Conservation (phyloP, 495 filamentous ascomycete genomes). For the Neurospora discreta region DNA sequence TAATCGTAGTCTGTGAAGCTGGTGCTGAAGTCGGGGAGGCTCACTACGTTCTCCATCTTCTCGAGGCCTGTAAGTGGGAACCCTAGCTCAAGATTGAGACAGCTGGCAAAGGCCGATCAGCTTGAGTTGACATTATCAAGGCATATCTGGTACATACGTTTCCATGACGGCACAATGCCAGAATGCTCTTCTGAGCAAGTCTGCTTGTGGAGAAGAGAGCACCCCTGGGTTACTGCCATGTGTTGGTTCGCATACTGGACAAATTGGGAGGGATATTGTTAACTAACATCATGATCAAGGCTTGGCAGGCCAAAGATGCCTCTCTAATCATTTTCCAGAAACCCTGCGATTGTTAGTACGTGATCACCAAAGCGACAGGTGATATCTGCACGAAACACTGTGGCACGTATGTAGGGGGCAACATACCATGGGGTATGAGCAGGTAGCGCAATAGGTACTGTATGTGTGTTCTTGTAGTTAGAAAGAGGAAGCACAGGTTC, state of each 20-base stretch:
- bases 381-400: background rate
- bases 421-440: constrained; percentile 38
- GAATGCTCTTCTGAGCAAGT: constrained; percentile 43
- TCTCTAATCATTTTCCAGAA: constrained; percentile 45
- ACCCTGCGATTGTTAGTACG: constrained; percentile 31
- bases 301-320: constrained; percentile 43
- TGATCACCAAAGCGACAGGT: background rate
- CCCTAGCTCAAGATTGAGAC: constrained; percentile 44
- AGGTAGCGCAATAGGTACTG: constrained; percentile 43
- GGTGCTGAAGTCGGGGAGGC: constrained; percentile 40
- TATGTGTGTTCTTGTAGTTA: too few relatives aligned
- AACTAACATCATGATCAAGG: constrained; percentile 37
- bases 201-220: constrained; percentile 34
- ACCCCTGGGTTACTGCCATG: constrained; percentile 31
- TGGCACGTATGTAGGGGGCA: background rate
- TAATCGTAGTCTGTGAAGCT: constrained; percentile 36
- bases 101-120: constrained; percentile 15
- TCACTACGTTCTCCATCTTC: constrained; percentile 36
- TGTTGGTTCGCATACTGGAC: constrained; percentile 5
- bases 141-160: constrained; percentile 26
- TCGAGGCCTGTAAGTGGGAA: constrained; percentile 42
- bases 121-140: background rate
- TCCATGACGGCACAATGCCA: constrained; percentile 52
- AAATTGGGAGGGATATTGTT: background rate
- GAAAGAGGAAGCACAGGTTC: too few relatives aligned